These are phyloP conservation scores for Pneumocystis carinii DNA, from an alignment of 1,139 yeast species.

Conservation along the genomic window DNA sequence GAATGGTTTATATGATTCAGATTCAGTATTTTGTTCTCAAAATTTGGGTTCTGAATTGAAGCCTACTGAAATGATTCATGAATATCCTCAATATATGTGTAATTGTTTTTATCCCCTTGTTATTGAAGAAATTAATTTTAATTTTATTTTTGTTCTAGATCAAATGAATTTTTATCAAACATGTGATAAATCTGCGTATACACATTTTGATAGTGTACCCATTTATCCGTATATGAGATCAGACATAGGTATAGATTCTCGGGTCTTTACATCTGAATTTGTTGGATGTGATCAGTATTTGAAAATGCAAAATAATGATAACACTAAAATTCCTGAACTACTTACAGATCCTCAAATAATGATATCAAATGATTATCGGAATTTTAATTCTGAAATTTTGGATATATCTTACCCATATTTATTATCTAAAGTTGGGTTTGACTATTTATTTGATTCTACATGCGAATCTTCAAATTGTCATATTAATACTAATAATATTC, in stretches of 20 bases:
- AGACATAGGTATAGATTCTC: background rate
- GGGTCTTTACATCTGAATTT: background rate
- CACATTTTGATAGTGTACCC: background rate
- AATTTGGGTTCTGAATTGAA: background rate
- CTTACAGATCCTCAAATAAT: background rate
- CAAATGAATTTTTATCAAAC: background rate
- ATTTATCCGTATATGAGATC: background rate
- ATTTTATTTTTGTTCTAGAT: background rate
- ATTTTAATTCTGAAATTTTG: background rate
- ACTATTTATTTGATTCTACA: background rate
- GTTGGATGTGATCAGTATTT: background rate
- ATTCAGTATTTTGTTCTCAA: background rate
- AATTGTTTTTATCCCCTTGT: background rate
- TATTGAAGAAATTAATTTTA: background rate
- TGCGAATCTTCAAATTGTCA: background rate
- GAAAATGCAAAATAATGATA: background rate
- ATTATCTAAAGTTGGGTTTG: background rate
- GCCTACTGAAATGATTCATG: background rate
- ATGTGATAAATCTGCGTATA: background rate
- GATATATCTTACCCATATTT: background rate
- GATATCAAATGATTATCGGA: background rate
- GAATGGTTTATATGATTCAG: background rate
- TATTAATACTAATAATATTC: background rate
- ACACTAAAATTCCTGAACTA: background rate
- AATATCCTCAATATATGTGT: background rate